Evolutionary conservation across 345 rosid species (phyloP), one percentile per base, ranked within the genome.

Genomic region (Lepidium aucheri): DNA sequence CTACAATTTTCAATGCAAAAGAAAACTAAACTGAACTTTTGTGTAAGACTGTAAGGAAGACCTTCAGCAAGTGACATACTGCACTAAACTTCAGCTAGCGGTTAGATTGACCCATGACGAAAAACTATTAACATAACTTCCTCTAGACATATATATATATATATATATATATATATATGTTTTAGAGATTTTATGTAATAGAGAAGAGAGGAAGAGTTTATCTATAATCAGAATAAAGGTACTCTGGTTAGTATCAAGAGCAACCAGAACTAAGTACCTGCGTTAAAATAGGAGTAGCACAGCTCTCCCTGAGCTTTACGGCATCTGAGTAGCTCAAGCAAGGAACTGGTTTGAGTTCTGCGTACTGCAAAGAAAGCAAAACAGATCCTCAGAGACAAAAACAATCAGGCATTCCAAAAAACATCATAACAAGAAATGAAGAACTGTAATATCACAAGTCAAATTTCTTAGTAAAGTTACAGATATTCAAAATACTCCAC

Each of bases 261-360:
- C 8, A 57, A 42, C 6, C 14, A 66, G 8, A 57, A 73, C 30
- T 24, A 67, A 13, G 12, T 70, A 90, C 99, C 97, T 90, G 99
- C 43, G 85, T 90, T 73, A 94, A 87, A 70, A 86, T 86, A 33
- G 96, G 86, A 70, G 97, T 94, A 65, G 97, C 85, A 32, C 77
- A 78, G 57, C 76, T 78, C 69, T 86, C 96, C 69, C 96, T 88
- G 46, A 88, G 74, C 47, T 44, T 73, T 54, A 80, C 80, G 16
- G 99, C 99, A 74, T 88, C 87, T 13, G 87, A 67, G 77, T 82
- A 86, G 49, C 95, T 90, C 82, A 90, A 70, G 76, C 99, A 90
- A 36, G 92, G 87, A 62, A 94, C 99, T 24, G 99, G 99, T 77
- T 85, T 90, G 71, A 94, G 89, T 77, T 94, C 97, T 30, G 97